Evolutionary conservation across 2,329 filamentous ascomycete species (phyloP), one percentile per base, ranked within the genome.

Genomic region (Penicillium sumatraense): DNA sequence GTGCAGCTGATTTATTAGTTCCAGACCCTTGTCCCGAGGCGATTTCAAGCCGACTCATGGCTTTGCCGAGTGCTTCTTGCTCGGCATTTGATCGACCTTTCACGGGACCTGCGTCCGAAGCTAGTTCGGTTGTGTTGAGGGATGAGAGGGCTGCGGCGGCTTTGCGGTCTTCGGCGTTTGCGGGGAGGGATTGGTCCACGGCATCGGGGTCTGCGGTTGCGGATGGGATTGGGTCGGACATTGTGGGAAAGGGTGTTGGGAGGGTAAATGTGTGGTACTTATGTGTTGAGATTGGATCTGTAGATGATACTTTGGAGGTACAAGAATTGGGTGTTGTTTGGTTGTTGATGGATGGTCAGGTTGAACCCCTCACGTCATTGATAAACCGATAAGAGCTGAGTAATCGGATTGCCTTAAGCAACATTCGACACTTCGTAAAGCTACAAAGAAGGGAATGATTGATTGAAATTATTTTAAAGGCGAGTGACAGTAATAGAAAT

Each of bases 111-210:
- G 69, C 69, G 26, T 73, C 72, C 9, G 74, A 67, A 6, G 65
- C 70, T 49, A 76, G 72, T 45, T 72, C 74, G 51, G 72, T 77
- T 11, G 71, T 69, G 57, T 79, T 74, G 33, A 81, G 74, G 31
- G 78, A 72, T 56, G 76, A 78, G 47, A 81, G 77, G 8, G 79
- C 79, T 13, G 77, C 79, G 16, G 78, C 79, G 10, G 79, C 78
- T 67, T 79, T 80, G 63, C 79, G 79, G 65, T 80, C 79, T 70
- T 81, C 79, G 26, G 78, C 77, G 58, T 76, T 78, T 31, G 72
- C 68, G 38, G 78, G 76, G 41, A 73, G 66, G 7, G 64, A 49
- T 33, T 71, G 69, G 27, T 73, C 68, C 27, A 59, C 57, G 18
- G 72, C 62, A 24, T 73, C 69, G 29, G 68, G 68, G 42, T 72